phyloP scores from a whole-genome alignment of 441 rosid genomes.

The Capsella rubella region DNA sequence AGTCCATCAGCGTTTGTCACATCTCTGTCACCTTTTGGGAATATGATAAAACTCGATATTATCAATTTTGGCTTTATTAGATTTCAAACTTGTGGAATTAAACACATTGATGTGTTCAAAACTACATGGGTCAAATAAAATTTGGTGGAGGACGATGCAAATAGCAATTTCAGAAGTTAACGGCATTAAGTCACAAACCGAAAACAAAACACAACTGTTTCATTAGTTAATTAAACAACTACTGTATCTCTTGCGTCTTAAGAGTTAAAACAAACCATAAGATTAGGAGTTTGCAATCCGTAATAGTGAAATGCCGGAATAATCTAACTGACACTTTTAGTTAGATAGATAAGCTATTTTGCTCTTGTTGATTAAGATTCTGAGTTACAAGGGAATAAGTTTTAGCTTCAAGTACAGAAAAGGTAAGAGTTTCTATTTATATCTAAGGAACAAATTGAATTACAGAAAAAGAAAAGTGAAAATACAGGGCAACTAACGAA shows the following conservation, averaged over 20 bases:
- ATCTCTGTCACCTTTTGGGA: slow-evolving; percentile 26
- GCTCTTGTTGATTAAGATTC: slow-evolving; percentile 2
- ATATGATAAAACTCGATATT: slow-evolving; percentile 15
- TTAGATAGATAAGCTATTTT: background rate
- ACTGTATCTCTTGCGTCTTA: no score
- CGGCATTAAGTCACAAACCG: background rate
- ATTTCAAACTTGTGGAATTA: slow-evolving; percentile 28
- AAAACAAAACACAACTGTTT: background rate
- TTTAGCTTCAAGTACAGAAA: slow-evolving; percentile 23
- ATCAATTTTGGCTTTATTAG: slow-evolving; percentile 15
- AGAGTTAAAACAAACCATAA: no score
- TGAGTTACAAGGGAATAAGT: background rate
- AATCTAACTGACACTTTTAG: background rate
- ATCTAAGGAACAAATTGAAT: slow-evolving; percentile 21
- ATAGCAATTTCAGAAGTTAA: background rate
- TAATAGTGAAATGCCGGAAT: background rate
- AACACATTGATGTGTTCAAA: slow-evolving; percentile 10
- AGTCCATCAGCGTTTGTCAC: slow-evolving; percentile 20
- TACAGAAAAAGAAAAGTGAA: slow-evolving; percentile 2
- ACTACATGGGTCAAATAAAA: background rate
- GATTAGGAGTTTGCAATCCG: background rate
- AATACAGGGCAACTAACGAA: slow-evolving; percentile 41
- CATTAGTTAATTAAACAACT: no score
- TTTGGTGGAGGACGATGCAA: slow-evolving; percentile 7
- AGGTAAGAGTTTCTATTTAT: slow-evolving; percentile 17